Conservation (phyloP, 2,329 filamentous ascomycete genomes). For the Samsoniella hepiali region DNA sequence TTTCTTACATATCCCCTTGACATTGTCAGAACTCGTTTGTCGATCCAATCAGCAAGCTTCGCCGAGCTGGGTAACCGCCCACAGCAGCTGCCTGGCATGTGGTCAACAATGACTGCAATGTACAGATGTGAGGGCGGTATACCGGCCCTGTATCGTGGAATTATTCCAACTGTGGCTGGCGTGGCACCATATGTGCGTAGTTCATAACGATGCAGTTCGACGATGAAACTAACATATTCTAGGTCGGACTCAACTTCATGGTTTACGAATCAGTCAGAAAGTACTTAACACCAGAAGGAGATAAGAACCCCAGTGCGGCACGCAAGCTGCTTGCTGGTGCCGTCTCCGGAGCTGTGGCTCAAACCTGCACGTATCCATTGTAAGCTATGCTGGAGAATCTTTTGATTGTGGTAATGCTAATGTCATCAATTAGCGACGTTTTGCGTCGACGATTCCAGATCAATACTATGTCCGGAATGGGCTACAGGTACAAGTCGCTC, state of each 20-base stretch:
- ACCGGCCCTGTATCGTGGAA: conserved; percentile 84
- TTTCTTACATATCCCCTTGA: conserved; percentile 94
- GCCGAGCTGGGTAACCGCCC: conserved; percentile 64
- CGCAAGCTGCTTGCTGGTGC: conserved; percentile 88
- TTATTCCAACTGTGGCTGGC: conserved; percentile 88
- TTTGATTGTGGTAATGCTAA: conserved; percentile 20
- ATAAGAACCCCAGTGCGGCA: conserved; percentile 73
- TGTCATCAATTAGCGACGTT: conserved; percentile 63
- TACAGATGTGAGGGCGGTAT: conserved; percentile 89
- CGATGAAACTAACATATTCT: conserved; percentile 21
- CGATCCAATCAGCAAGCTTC: conserved; percentile 98
- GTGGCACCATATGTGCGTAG: conserved; percentile 82
- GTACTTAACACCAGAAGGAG: conserved; percentile 81
- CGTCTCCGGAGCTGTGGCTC: conserved; percentile 91
- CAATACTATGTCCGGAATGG: conserved; percentile 98
- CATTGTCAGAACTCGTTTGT: conserved; percentile 91
- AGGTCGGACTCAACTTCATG: conserved; percentile 98
- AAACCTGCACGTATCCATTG: conserved; percentile 98
- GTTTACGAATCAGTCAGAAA: conserved; percentile 87
- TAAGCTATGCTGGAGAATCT: conserved; percentile 46
- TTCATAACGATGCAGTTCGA: background rate
- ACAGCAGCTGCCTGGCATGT: conserved; percentile 84
- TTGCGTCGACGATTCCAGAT: conserved; percentile 93
- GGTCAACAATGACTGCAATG: conserved; percentile 75
- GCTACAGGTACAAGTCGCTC: conserved; percentile 89